These are phyloP conservation scores for Calophaca sinica DNA, from an alignment of 306 rosid species.

Conservation along the genomic window DNA sequence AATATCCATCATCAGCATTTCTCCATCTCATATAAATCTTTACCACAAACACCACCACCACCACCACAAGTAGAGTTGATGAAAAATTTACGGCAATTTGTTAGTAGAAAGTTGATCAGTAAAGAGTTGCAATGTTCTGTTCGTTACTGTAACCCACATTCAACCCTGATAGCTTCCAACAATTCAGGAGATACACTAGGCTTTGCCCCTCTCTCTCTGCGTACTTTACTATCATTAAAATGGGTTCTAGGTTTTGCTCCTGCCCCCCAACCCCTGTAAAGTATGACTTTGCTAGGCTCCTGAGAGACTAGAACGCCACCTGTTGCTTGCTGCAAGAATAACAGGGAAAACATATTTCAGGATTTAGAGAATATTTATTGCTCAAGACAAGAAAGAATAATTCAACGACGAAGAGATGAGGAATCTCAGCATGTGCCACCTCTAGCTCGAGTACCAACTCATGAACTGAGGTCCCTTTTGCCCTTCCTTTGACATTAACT, in stretches of 20 bases:
- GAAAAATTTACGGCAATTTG: constrained; percentile 27
- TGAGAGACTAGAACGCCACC: constrained; percentile 87
- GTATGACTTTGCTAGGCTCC: constrained; percentile 85
- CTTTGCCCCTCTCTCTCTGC: constrained; percentile 42
- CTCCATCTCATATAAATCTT: constrained; percentile 28
- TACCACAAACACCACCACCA: neutral
- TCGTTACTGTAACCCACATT: constrained; percentile 72
- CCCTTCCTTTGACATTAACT: constrained; percentile 86
- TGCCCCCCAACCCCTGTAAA: constrained; percentile 93
- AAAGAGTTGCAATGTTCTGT: constrained; percentile 39
- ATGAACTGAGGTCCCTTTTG: constrained; percentile 88
- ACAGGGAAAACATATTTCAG: constrained; percentile 37
- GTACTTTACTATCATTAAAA: constrained; percentile 29
- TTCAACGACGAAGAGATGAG: constrained; percentile 29
- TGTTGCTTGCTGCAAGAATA: constrained; percentile 73
- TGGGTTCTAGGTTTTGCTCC: constrained; percentile 47
- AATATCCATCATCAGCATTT: constrained; percentile 9
- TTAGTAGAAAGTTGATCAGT: constrained; percentile 10
- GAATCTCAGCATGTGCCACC: constrained; percentile 55
- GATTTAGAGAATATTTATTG: constrained; percentile 17
- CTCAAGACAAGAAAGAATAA: constrained; percentile 31
- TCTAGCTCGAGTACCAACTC: constrained; percentile 81
- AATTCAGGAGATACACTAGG: constrained; percentile 72
- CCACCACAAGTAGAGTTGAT: neutral
- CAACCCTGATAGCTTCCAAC: constrained; percentile 83